Percentiles rank a stretch among this genome's conserved stretches.
These are phyloP conservation scores for Aspergillus bridgeri DNA, from an alignment of 495 filamentous ascomycete genomes.

Conservation along the genomic window DNA sequence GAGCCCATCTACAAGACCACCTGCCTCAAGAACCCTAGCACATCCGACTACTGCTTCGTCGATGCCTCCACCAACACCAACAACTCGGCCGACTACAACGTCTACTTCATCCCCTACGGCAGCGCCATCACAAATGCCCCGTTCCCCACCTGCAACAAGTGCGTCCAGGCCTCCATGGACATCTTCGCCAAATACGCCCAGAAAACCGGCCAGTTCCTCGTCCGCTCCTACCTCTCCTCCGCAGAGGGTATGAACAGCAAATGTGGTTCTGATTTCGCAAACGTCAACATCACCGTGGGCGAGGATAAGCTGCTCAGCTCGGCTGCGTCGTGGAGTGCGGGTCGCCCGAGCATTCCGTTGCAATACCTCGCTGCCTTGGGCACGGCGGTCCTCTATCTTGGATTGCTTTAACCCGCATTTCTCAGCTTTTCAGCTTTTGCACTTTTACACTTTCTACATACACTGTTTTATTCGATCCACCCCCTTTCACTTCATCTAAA, in stretches of 20 bases:
- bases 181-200: constrained; percentile 60
- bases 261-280: constrained; percentile 63
- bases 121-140: constrained; percentile 58
- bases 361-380: constrained; percentile 1
- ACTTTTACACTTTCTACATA: neutral
- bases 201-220: constrained; percentile 56
- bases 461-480: neutral
- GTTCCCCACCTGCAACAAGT: constrained; percentile 65
- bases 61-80: constrained; percentile 74
- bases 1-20: constrained; percentile 71
- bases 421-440: neutral
- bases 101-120: constrained; percentile 84
- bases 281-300: constrained; percentile 51
- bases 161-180: constrained; percentile 66
- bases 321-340: constrained; percentile 11
- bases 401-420: neutral
- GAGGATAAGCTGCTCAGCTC: constrained; percentile 8
- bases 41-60: constrained; percentile 61
- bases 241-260: constrained; percentile 61
- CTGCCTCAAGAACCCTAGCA: constrained; percentile 59
- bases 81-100: constrained; percentile 63
- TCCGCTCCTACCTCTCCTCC: constrained; percentile 56
- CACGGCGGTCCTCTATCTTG: neutral
- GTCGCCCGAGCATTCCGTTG: neutral
- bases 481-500: neutral